Evolutionary conservation across 805 yeast genomes (phyloP).

Genomic region (Lipomyces oligophaga): DNA sequence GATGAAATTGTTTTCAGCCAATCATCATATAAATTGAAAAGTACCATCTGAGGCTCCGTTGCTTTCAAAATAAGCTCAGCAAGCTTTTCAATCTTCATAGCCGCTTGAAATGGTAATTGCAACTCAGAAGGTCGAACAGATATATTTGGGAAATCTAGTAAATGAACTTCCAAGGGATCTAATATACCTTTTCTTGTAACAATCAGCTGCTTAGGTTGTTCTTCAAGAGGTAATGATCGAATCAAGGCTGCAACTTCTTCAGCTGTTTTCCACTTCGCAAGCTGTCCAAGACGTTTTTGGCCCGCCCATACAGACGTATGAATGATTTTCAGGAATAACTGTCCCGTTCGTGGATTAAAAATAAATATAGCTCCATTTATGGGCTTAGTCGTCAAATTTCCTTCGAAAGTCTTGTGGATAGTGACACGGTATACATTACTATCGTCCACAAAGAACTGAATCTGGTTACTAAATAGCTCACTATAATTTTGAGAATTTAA

Average conservation of each 20-base stretch:
- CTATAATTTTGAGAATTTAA: slow-evolving; percentile 86
- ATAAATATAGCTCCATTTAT: slow-evolving; percentile 90
- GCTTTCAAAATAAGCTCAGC: slow-evolving; percentile 78
- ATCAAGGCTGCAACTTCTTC: slow-evolving; percentile 93
- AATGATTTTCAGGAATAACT: slow-evolving; percentile 78
- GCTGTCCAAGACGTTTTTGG: slow-evolving; percentile 84
- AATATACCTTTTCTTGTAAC: slow-evolving; percentile 85
- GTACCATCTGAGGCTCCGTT: slow-evolving; percentile 86
- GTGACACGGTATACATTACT: slow-evolving; percentile 90
- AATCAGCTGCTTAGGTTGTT: slow-evolving; percentile 89
- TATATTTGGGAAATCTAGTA: slow-evolving; percentile 93
- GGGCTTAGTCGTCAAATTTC: slow-evolving; percentile 87
- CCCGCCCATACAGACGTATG: slow-evolving; percentile 97
- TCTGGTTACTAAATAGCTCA: slow-evolving; percentile 79
- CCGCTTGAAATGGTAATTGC: slow-evolving; percentile 82
- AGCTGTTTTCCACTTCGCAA: slow-evolving; percentile 97
- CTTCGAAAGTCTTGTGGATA: slow-evolving; percentile 87
- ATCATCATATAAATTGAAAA: slow-evolving; percentile 89
- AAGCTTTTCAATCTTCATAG: slow-evolving; percentile 74
- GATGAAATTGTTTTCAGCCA: slow-evolving; percentile 84
- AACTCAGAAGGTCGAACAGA: slow-evolving; percentile 86
- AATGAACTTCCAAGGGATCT: slow-evolving; percentile 94
- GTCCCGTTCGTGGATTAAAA: slow-evolving; percentile 87
- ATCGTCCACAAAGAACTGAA: slow-evolving; percentile 86
- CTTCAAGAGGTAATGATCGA: slow-evolving; percentile 84